A percentile compares a stretch with the other conserved stretches of the same genome.
Conservation (phyloP, 78 protist genomes). For the Blattamonas nauphoetae region DNA sequence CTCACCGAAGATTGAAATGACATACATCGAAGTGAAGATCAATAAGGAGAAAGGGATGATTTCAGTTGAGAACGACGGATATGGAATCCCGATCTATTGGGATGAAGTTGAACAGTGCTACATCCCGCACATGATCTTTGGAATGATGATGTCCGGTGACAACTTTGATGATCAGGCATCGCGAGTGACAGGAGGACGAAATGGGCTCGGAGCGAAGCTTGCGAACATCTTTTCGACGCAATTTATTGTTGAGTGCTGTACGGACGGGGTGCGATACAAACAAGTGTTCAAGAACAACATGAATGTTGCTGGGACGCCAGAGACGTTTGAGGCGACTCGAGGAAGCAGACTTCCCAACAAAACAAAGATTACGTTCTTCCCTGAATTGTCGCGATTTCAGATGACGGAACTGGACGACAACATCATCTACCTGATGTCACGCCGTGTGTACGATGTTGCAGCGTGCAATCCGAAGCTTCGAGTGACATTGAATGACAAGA, state of each 20-base stretch:
- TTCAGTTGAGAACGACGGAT: constrained; percentile 80
- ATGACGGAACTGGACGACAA: constrained; percentile 69
- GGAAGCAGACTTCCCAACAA: constrained; percentile 25
- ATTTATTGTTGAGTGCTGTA: constrained; percentile 59
- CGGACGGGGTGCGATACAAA: constrained; percentile 46
- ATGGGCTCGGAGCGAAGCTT: constrained; percentile 97
- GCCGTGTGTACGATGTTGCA: constrained; percentile 83
- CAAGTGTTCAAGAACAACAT: constrained; percentile 61
- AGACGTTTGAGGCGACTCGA: neutral
- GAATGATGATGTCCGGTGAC: constrained; percentile 73
- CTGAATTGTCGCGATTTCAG: constrained; percentile 53
- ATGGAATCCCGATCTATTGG: too few species aligned
- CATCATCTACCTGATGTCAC: constrained; percentile 48
- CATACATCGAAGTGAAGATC: constrained; percentile 59
- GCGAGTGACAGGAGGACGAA: constrained; percentile 76
- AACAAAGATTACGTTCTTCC: constrained; percentile 53
- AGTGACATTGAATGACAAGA: neutral
- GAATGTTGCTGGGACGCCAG: constrained; percentile 19
- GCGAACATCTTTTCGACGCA: constrained; percentile 81
- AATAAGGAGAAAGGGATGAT: constrained; percentile 33
- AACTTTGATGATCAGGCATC: constrained; percentile 66
- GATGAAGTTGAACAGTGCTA: constrained; percentile 65
- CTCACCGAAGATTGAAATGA: too few species aligned
- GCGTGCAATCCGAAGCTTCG: constrained; percentile 27
- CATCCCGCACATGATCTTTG: constrained; percentile 91